Base-by-base conservation (phyloP, 345 rosid species). In the Citrus mangshanensis region DNA sequence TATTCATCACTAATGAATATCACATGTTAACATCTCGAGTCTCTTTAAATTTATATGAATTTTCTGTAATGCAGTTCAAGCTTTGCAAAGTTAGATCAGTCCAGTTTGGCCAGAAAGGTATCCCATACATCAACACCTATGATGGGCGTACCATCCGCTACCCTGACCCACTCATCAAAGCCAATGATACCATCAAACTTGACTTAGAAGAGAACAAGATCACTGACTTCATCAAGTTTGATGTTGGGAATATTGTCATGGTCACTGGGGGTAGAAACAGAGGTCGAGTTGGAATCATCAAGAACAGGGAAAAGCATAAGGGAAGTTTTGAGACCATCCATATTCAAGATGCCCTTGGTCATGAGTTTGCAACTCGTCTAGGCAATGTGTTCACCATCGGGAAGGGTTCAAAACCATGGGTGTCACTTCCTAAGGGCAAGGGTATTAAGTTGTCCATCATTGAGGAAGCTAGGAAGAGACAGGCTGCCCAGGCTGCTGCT, bases 231-330 rank as follows among this genome's bases (percentile, higher is more conserved):
- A 89, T 93, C 85, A 91, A 92, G 88, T 92, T 92, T 70, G 98
- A 93, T 66, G 95, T 92, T 0, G 98, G 98, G 18, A 93, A 93
- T 62, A 97, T 93, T 70, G 97, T 93, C 81, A 93, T 91, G 98
- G 98, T 93, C 28, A 93, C 98, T 0, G 98, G 97, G 14, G 98
- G 98, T 5, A 89, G 98, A 81, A 93, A 93, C 86, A 92, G 93
- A 80, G 98, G 97, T 42, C 91, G 97, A 70, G 97, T 91, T 16
- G 98, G 98, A 51, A 86, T 92, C 67, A 85, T 93, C 25, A 93
- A 93, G 87, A 92, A 82, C 87, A 78, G 97, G 66, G 98, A 93
- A 82, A 93, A 93, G 86, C 93, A 92, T 24, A 92, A 93, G 93
- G 97, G 98, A 71, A 92, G 90, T 85, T 92, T 93, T 60, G 97